Evolutionary conservation across 2,329 filamentous ascomycete species (phyloP).

Genomic region (Emydomyces testavorans): DNA sequence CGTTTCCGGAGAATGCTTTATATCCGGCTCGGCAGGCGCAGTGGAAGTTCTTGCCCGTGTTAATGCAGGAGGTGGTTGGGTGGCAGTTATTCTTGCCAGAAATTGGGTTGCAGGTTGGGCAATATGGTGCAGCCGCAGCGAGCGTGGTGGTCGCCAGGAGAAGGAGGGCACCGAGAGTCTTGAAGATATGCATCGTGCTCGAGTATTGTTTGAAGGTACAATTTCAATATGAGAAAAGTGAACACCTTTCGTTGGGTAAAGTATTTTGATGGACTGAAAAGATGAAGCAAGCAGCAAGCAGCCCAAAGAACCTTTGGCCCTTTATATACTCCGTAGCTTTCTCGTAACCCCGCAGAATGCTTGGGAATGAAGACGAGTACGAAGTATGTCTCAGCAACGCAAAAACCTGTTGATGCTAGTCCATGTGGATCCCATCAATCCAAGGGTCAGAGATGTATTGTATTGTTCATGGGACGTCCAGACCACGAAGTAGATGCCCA

Average conservation of each 20-base stretch:
- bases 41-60: conserved; percentile 31
- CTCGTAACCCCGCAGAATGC: no score
- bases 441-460: neutral
- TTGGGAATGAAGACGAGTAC: neutral
- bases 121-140: conserved; percentile 19
- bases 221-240: neutral
- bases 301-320: neutral
- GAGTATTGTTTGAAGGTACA: neutral
- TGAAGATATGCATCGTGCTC: conserved; percentile 23
- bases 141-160: conserved; percentile 19
- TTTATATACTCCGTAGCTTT: conserved; percentile 2
- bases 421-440: neutral
- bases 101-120: conserved; percentile 32
- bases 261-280: neutral
- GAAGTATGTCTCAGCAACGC: neutral
- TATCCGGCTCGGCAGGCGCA: conserved; percentile 35
- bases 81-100: conserved; percentile 33
- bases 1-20: conserved; percentile 22
- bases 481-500: neutral
- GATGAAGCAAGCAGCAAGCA: neutral
- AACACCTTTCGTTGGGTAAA: neutral
- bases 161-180: conserved; percentile 20
- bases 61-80: conserved; percentile 37
- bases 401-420: neutral
- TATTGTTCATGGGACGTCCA: neutral